Conservation (phyloP, 495 filamentous ascomycete species). For the Lasiosphaeria miniovina region DNA sequence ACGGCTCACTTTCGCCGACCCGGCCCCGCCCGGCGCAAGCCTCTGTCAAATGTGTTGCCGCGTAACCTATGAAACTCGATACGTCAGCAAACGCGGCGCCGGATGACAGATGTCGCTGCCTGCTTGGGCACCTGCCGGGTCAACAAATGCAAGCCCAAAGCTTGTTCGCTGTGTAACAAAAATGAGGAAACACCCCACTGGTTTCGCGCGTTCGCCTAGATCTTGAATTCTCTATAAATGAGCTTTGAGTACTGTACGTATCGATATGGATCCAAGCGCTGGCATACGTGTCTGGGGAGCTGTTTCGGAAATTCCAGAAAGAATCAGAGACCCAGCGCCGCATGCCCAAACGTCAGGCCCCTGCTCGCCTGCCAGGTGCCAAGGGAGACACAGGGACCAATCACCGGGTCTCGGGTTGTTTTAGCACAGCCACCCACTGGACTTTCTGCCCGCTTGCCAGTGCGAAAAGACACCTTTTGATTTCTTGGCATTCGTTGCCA, state of each 20-base stretch:
- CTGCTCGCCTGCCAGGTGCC: neutral
- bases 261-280: conserved; percentile 2
- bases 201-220: neutral
- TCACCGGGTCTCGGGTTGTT: conserved; percentile 11
- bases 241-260: neutral
- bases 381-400: conserved; percentile 3
- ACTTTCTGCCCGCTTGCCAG: neutral
- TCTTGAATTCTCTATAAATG: conserved; percentile 3
- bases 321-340: neutral
- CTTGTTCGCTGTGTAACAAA: neutral
- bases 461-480: conserved; percentile 21
- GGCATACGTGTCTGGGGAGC: conserved; percentile 18
- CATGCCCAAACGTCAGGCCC: conserved; percentile 2
- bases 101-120: neutral
- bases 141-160: neutral
- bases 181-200: neutral
- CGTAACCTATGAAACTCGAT: conserved; percentile 9
- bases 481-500: neutral
- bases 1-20: neutral
- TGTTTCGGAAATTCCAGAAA: conserved; percentile 19
- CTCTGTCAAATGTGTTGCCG: conserved; percentile 4
- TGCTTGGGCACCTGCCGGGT: neutral
- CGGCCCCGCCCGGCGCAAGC: neutral
- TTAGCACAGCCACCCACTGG: conserved; percentile 14
- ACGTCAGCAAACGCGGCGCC: conserved; percentile 9